phyloP scores from a whole-genome alignment of 108 stramenopile genomes.

The Nitzschia putrida region DNA sequence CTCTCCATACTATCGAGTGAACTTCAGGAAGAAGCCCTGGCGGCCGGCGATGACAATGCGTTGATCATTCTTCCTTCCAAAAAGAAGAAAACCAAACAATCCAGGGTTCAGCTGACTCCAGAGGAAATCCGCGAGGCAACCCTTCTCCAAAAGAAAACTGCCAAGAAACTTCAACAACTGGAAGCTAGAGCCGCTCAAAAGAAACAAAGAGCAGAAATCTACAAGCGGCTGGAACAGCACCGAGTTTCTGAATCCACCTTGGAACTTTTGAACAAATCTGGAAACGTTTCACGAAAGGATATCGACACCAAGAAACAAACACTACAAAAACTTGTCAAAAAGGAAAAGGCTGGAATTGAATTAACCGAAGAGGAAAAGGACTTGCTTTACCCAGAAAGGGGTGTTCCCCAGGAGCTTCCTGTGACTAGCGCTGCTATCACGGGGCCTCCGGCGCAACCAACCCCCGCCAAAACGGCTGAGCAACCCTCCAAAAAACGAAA shows the following conservation, averaged over 20 bases:
- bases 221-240: slow-evolving; percentile 51
- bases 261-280: slow-evolving; percentile 19
- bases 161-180: slow-evolving; percentile 72
- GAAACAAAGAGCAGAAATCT: slow-evolving; percentile 60
- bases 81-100: slow-evolving; percentile 37
- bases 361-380: slow-evolving; percentile 73
- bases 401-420: background rate
- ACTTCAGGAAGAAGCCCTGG: slow-evolving; percentile 47
- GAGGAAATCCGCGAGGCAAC: slow-evolving; percentile 75
- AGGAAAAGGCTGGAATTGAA: slow-evolving; percentile 65
- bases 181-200: slow-evolving; percentile 64
- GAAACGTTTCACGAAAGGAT: slow-evolving; percentile 38
- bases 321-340: slow-evolving; percentile 60
- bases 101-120: slow-evolving; percentile 62
- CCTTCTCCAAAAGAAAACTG: slow-evolving; percentile 62
- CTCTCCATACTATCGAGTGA: slow-evolving; percentile 67
- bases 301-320: slow-evolving; percentile 68
- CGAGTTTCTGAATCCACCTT: slow-evolving; percentile 15
- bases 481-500: background rate
- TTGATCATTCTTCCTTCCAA: slow-evolving; percentile 47
- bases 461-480: background rate
- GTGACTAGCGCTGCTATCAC: background rate
- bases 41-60: slow-evolving; percentile 37
- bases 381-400: slow-evolving; percentile 54
- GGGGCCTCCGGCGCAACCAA: background rate